Evolutionary conservation across 192 early-diverging fungal species (phyloP).

Genomic region (Chytriomyces confervae): DNA sequence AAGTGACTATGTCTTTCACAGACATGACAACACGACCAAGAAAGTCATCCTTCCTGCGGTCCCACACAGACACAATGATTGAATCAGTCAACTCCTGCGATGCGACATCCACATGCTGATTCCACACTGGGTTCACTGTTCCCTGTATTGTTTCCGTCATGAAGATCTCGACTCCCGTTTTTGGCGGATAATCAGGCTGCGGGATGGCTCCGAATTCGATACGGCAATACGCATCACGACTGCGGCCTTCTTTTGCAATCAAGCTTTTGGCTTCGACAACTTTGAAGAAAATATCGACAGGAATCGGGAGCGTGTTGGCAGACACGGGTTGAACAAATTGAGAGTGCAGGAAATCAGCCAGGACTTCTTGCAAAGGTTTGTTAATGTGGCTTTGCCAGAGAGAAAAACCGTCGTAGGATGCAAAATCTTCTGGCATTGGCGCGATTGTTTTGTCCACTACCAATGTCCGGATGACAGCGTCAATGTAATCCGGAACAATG

Average conservation of each 20-base stretch:
- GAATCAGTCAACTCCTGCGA: constrained; percentile 38
- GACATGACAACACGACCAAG: constrained; percentile 48
- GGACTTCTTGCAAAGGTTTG: constrained; percentile 47
- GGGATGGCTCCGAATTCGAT: constrained; percentile 55
- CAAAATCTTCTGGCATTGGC: constrained; percentile 56
- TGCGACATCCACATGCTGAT: constrained; percentile 52
- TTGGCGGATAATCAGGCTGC: constrained; percentile 12
- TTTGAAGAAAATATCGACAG: constrained; percentile 54
- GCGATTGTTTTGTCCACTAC: constrained; percentile 41
- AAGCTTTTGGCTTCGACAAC: constrained; percentile 57
- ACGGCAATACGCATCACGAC: constrained; percentile 56
- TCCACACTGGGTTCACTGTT: constrained; percentile 53
- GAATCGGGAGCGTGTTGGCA: neutral
- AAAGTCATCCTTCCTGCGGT: constrained; percentile 55
- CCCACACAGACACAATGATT: constrained; percentile 54
- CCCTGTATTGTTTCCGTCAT: constrained; percentile 48
- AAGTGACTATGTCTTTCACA: constrained; percentile 46
- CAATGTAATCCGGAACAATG: constrained; percentile 54
- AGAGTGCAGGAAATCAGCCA: constrained; percentile 45
- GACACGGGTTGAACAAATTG: constrained; percentile 33
- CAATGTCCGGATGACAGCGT: constrained; percentile 51
- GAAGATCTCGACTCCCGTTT: constrained; percentile 41
- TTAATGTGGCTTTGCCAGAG: constrained; percentile 44
- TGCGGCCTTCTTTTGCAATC: constrained; percentile 56
- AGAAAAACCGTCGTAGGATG: constrained; percentile 43